Evolutionary conservation across 169 alveolate genomes (phyloP).

Genomic region (Babesia gibsoni): DNA sequence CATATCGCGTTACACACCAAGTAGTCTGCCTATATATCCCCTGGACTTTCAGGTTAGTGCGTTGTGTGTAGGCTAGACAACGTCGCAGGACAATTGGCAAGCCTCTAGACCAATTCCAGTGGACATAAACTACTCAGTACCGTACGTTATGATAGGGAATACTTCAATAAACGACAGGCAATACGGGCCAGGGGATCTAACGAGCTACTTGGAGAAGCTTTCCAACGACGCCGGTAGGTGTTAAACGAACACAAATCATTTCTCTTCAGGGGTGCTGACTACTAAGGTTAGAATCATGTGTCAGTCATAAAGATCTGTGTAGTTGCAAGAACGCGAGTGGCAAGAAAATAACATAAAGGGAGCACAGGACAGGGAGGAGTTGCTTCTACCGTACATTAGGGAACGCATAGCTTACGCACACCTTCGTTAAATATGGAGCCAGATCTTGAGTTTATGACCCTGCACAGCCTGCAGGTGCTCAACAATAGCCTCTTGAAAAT

Average conservation of each 20-base stretch:
- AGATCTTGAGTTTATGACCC: conserved; percentile 27
- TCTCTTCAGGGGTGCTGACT: conserved; percentile 4
- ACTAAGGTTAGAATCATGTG: background rate
- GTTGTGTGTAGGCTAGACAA: background rate
- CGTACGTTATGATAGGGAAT: conserved; percentile 1
- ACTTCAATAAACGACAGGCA: background rate
- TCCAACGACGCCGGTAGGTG: conserved; percentile 22
- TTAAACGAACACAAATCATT: background rate
- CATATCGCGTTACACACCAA: conserved; percentile 17
- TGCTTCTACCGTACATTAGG: conserved; percentile 31
- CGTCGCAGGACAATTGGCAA: conserved; percentile 55
- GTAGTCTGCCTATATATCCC: conserved; percentile 54
- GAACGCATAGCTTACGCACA: conserved; percentile 45
- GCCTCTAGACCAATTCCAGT: conserved; percentile 55
- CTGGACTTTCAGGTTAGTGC: conserved; percentile 54
- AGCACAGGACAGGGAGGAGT: conserved; percentile 10
- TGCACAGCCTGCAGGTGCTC: conserved; percentile 20
- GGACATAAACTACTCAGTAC: conserved; percentile 54
- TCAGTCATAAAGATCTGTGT: background rate
- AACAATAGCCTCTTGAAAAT: conserved; percentile 16
- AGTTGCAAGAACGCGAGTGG: conserved; percentile 15
- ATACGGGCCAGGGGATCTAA: conserved; percentile 45
- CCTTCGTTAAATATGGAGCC: conserved; percentile 35
- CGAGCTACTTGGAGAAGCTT: conserved; percentile 6
- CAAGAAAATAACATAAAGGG: conserved; percentile 2